phyloP scores from a whole-genome alignment of 495 filamentous ascomycete species.

The Daldinia childiae region DNA sequence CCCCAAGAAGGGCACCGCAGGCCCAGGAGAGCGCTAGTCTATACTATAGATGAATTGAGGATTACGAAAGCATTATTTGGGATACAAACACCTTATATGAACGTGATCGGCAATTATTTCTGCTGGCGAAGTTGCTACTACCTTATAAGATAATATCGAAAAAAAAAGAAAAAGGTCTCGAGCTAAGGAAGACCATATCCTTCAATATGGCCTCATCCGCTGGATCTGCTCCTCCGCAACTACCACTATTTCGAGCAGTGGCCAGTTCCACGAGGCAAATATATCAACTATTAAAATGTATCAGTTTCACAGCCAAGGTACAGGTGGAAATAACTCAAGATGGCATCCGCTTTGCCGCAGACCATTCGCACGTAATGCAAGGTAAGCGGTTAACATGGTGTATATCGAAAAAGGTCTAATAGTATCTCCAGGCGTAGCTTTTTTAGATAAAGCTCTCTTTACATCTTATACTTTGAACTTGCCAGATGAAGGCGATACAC shows the following conservation, averaged over 20 bases:
- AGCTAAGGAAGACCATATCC: background rate
- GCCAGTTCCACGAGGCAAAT: conserved; percentile 88
- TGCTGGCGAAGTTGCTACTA: conserved; percentile 4
- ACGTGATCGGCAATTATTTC: conserved; percentile 21
- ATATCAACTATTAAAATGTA: conserved; percentile 87
- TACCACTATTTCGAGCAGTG: conserved; percentile 80
- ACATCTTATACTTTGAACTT: conserved; percentile 73
- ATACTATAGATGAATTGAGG: conserved; percentile 55
- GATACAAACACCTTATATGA: conserved; percentile 23
- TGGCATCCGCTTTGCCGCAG: conserved; percentile 85
- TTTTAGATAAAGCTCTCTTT: conserved; percentile 87
- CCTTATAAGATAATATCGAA: conserved; percentile 1
- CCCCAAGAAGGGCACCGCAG: conserved; percentile 46
- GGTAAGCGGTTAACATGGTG: conserved; percentile 54
- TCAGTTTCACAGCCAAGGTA: conserved; percentile 80
- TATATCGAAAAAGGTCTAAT: conserved; percentile 6
- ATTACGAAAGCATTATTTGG: conserved; percentile 20
- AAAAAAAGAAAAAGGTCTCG: conserved; percentile 10
- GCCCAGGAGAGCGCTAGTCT: conserved; percentile 45
- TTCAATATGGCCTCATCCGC: conserved; percentile 23
- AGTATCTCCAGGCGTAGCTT: conserved; percentile 69
- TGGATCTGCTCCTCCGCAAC: conserved; percentile 31
- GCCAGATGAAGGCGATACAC: conserved; percentile 50
- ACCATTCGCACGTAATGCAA: conserved; percentile 87
- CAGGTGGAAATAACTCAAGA: conserved; percentile 84